These are phyloP conservation scores for Neodidymelliopsis sp. DNA, from an alignment of 2,329 filamentous ascomycete genomes.

Conservation along the genomic window DNA sequence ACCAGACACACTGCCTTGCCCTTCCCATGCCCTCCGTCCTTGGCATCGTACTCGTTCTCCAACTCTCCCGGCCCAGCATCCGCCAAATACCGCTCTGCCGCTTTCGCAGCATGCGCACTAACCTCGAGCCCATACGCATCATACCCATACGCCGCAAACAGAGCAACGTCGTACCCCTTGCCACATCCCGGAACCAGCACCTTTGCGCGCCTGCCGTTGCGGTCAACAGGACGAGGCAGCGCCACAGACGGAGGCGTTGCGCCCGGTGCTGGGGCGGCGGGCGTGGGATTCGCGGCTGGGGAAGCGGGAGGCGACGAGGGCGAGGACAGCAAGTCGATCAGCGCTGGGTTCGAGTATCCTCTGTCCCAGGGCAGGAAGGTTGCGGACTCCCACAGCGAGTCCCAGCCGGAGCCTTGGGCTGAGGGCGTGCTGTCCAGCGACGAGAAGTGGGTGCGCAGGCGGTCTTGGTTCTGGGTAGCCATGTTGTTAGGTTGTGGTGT, in stretches of 20 bases:
- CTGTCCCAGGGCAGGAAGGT: slow-evolving; percentile 67
- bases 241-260: slow-evolving; percentile 34
- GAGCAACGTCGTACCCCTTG: slow-evolving; percentile 78
- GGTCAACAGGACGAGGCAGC: slow-evolving; percentile 39
- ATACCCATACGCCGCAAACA: slow-evolving; percentile 78
- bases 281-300: slow-evolving; percentile 26
- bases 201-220: slow-evolving; percentile 53
- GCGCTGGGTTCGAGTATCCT: slow-evolving; percentile 64
- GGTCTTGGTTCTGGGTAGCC: slow-evolving; percentile 44
- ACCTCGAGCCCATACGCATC: slow-evolving; percentile 79
- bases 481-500: too few species aligned
- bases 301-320: slow-evolving; percentile 20
- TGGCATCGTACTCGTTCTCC: slow-evolving; percentile 51
- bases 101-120: slow-evolving; percentile 59
- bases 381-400: slow-evolving; percentile 62
- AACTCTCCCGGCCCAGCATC: slow-evolving; percentile 42
- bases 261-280: slow-evolving; percentile 23
- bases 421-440: slow-evolving; percentile 52
- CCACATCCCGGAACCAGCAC: slow-evolving; percentile 85
- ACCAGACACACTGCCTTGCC: slow-evolving; percentile 65
- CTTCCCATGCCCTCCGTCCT: slow-evolving; percentile 54
- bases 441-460: slow-evolving; percentile 53
- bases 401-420: slow-evolving; percentile 62
- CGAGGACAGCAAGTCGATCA: slow-evolving; percentile 60
- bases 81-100: slow-evolving; percentile 54